Conservation (phyloP, 169 alveolate species). For the Cryptosporidium ryanae region DNA sequence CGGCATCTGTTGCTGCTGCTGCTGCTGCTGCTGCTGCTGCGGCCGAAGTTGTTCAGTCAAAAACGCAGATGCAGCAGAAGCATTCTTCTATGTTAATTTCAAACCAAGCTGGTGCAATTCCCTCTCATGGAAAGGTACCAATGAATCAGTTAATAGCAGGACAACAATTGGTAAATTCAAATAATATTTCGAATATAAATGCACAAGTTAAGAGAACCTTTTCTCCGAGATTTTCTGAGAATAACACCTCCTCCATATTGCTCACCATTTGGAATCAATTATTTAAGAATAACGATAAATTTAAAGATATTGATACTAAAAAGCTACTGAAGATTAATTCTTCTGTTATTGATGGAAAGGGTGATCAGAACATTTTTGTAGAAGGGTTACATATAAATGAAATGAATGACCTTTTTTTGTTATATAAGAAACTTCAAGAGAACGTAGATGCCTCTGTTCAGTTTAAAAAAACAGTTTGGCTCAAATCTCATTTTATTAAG, state of each 20-base stretch:
- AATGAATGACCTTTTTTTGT: conserved; percentile 19
- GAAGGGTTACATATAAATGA: conserved; percentile 64
- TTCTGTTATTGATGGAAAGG: conserved; percentile 42
- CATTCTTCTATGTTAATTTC: conserved; percentile 1
- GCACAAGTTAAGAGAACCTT: conserved; percentile 40
- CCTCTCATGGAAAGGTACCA: conserved; percentile 7
- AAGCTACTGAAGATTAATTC: conserved; percentile 9
- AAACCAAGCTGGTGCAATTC: conserved; percentile 3
- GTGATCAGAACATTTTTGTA: conserved; percentile 54
- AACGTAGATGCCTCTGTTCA: conserved; percentile 63
- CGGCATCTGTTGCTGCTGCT: conserved; percentile 53
- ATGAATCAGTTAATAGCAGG: not conserved
- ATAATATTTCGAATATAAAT: not conserved
- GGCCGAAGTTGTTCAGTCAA: conserved; percentile 53
- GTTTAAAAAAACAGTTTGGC: conserved; percentile 51
- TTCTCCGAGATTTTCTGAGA: conserved; percentile 71
- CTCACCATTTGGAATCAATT: conserved; percentile 60
- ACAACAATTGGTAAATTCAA: conserved; percentile 11
- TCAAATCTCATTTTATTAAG: conserved; percentile 59
- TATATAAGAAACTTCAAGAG: conserved; percentile 45
- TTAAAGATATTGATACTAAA: not conserved
- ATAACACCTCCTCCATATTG: conserved; percentile 47
- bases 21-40: conserved; percentile 72
- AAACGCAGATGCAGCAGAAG: conserved; percentile 51
- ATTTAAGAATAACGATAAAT: not conserved